These are phyloP conservation scores for Verbascum thapsus DNA, from an alignment of 257 asterid species.

Conservation along the genomic window DNA sequence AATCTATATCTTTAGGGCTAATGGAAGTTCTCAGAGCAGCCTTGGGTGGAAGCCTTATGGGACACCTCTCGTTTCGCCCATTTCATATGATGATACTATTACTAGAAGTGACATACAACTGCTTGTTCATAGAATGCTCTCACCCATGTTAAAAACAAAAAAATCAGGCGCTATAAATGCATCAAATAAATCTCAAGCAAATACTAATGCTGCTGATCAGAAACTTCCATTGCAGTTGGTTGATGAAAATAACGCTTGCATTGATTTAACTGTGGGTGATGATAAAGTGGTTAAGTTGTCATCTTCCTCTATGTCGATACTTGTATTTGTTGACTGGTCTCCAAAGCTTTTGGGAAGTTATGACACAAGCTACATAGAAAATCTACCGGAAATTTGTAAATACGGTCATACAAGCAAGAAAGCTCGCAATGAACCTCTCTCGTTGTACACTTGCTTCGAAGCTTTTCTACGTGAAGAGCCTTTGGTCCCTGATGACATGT, in stretches of 20 bases:
- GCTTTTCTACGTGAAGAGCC: constrained; percentile 99
- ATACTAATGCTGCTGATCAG: constrained; percentile 43
- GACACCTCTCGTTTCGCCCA: constrained; percentile 95
- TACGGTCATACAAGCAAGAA: constrained; percentile 79
- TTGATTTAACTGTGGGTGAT: constrained; percentile 83
- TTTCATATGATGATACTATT: constrained; percentile 76
- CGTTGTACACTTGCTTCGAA: constrained; percentile 96
- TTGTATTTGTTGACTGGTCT: constrained; percentile 97
- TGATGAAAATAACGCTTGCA: constrained; percentile 94
- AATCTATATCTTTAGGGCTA: constrained; percentile 53
- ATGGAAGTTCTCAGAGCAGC: constrained; percentile 68
- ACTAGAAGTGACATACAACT: constrained; percentile 84
- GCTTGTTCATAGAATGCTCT: constrained; percentile 83
- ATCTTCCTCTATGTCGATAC: constrained; percentile 89
- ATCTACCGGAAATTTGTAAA: constrained; percentile 82
- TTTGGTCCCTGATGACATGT: constrained; percentile 99
- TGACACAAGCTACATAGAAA: constrained; percentile 79
- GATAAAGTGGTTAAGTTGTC: constrained; percentile 86
- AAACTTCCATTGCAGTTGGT: constrained; percentile 96
- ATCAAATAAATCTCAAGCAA: constrained; percentile 42
- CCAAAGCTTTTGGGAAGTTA: constrained; percentile 87
- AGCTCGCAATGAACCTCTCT: constrained; percentile 95
- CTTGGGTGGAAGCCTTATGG: constrained; percentile 96
- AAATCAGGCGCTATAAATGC: too few relatives aligned
- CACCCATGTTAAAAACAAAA: constrained; percentile 74